Percentiles rank a stretch among this genome's conserved stretches.
phyloP scores from a whole-genome alignment of 805 yeast genomes.

The Sugiyamaella chiloensis region DNA sequence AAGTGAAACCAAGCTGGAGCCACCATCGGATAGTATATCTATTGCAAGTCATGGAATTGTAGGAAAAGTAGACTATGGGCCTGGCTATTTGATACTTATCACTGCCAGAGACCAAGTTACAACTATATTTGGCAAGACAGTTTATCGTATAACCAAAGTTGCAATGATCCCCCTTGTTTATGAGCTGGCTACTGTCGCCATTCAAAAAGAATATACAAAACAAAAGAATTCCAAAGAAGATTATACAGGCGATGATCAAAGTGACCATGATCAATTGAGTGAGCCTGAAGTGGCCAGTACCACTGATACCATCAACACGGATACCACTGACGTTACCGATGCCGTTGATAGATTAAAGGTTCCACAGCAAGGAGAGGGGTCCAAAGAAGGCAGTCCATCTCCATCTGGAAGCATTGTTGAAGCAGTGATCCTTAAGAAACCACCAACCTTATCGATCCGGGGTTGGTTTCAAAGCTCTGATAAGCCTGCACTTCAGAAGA shows the following conservation, averaged over 20 bases:
- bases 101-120: constrained; percentile 19
- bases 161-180: constrained; percentile 22
- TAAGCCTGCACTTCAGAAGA: not conserved
- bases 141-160: constrained; percentile 18
- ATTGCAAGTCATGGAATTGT: constrained; percentile 15
- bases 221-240: constrained; percentile 7
- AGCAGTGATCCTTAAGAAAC: constrained; percentile 12
- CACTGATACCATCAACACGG: not conserved
- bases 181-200: not conserved
- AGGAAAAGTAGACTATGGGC: constrained; percentile 20
- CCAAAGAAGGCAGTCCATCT: not conserved
- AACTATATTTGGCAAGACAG: constrained; percentile 9
- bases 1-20: not conserved
- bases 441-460: constrained; percentile 2
- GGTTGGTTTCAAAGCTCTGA: not conserved
- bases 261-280: too few species aligned
- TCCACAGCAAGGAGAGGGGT: not conserved
- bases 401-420: constrained; percentile 9
- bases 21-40: not conserved
- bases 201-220: constrained; percentile 3
- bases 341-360: not conserved
- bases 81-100: constrained; percentile 22
- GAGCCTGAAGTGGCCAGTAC: not conserved
- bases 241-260: not conserved
- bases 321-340: constrained; percentile 1